Conservation (phyloP, 2,329 filamentous ascomycete species). For the Didymella arachidicola region DNA sequence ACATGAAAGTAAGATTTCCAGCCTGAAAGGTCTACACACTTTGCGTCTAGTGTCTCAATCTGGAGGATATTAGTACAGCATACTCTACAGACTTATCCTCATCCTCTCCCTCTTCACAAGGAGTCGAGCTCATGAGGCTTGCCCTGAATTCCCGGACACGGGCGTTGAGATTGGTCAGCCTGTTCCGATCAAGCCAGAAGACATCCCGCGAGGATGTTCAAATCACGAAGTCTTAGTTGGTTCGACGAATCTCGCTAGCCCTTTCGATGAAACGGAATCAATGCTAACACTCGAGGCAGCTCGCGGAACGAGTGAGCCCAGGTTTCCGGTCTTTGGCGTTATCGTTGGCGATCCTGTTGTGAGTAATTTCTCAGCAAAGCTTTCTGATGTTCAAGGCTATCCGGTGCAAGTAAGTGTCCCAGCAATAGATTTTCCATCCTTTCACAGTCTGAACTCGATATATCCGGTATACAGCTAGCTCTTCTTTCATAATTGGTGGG, state of each 20-base stretch:
- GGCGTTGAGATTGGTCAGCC: not conserved
- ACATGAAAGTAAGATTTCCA: not conserved
- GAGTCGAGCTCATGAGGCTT: not conserved
- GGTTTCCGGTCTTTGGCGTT: not conserved
- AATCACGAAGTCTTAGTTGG: not conserved
- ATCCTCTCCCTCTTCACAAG: not conserved
- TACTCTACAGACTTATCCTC: not conserved
- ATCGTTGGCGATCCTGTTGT: not conserved
- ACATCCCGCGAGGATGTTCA: not conserved
- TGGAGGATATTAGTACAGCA: not conserved
- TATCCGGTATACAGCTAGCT: not conserved
- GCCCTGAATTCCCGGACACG: not conserved
- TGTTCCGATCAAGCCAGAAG: not conserved
- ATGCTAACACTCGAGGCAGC: not conserved
- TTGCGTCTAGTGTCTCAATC: not conserved
- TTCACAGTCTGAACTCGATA: not conserved
- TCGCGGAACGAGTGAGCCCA: not conserved
- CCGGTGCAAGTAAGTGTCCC: not conserved
- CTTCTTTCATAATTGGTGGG: not conserved
- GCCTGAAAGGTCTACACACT: not conserved
- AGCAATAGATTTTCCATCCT: not conserved
- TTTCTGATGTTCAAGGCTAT: not conserved
- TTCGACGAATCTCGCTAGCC: not conserved
- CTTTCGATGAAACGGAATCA: not conserved
- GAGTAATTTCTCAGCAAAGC: not conserved